These are phyloP conservation scores for Cyberlindnera mississippiensis DNA, from an alignment of 805 yeast species.

Conservation along the genomic window DNA sequence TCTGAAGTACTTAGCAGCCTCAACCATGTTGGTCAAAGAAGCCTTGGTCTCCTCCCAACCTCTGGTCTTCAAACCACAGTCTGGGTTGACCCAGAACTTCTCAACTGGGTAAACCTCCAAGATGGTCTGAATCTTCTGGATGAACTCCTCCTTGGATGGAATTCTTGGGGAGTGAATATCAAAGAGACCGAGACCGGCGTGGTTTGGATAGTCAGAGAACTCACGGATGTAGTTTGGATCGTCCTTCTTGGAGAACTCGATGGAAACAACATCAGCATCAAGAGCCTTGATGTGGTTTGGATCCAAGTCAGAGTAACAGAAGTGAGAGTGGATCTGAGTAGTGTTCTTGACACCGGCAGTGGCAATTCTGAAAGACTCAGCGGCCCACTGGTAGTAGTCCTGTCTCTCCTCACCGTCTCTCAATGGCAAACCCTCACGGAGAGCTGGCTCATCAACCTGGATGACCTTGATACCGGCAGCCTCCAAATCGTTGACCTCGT, in stretches of 20 bases:
- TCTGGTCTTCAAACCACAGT: conserved; percentile 99
- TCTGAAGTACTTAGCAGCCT: conserved; percentile 96
- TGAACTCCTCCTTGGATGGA: conserved; percentile 94
- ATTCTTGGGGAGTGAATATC: conserved; percentile 99
- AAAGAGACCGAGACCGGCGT: conserved; percentile 98
- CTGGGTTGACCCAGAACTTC: conserved; percentile 99
- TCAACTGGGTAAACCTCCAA: conserved; percentile 96
- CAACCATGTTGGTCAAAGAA: conserved; percentile 97
- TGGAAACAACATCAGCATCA: conserved; percentile 99
- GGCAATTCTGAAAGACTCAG: conserved; percentile 98
- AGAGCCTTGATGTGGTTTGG: conserved; percentile 99
- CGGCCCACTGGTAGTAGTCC: conserved; percentile 97
- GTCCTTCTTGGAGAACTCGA: conserved; percentile 99
- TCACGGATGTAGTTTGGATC: conserved; percentile 97
- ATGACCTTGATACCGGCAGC: conserved; percentile 96
- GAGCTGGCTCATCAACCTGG: conserved; percentile 99
- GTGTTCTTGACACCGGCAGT: conserved; percentile 94
- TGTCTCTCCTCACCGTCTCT: conserved; percentile 97
- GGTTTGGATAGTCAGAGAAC: conserved; percentile 98
- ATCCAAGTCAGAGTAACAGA: conserved; percentile 99
- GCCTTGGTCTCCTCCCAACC: conserved; percentile 97
- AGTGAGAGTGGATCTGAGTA: conserved; percentile 99
- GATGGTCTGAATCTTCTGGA: conserved; percentile 89
- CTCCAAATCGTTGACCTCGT: conserved; percentile 97
- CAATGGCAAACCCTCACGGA: conserved; percentile 99